Base-by-base conservation (phyloP, 2,329 filamentous ascomycete species). In the Aspergillus proliferans region DNA sequence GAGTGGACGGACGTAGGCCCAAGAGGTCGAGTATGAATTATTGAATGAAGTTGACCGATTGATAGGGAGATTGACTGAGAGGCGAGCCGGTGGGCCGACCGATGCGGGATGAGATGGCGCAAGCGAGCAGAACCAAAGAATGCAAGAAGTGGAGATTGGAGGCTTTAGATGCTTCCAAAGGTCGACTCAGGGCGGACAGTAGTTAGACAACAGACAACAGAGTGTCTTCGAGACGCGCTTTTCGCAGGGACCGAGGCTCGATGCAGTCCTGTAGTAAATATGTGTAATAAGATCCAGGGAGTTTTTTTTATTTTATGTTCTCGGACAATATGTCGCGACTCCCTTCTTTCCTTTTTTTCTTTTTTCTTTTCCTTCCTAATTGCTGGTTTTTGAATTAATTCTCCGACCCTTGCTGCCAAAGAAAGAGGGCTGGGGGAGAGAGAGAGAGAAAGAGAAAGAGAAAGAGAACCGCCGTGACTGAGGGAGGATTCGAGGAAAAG, bases 11-110 rank as follows among this genome's bases (percentile, higher is more conserved):
- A 56, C 48, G 61, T 63, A 60, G 58, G 52, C 57, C 46, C 40
- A 45, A 50, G 47, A 56, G 54, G 59, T 55, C 53, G 56, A 64
- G 58, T 63, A 67, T 68, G 58, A 52, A 58, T 60, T 61, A 58
- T 60, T 61, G 48, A 46, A 21, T 14, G 19, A 18, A 63, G 34
- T 38, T 15, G 34, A 18, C n/a, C 34, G 34, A 38, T n/a, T 15
- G 34, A 38, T n/a, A 38, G n/a, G 34, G n/a, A 15, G 34, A 19
- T 15, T 38, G 34, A 15, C 15, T 47, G 54, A 54, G 59, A 54
- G 49, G 51, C 55, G 53, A 56, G 52, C 56, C 47, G 51, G 57
- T 59, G 57, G 56, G 58, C 51, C 56, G 56, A 59, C 51, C 54
- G 57, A 58, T 60, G 57, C 52, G 55, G 57, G 57, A 59, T 53